These are phyloP conservation scores for Blastobotrys americana DNA, from an alignment of 805 yeast species.

Conservation along the genomic window DNA sequence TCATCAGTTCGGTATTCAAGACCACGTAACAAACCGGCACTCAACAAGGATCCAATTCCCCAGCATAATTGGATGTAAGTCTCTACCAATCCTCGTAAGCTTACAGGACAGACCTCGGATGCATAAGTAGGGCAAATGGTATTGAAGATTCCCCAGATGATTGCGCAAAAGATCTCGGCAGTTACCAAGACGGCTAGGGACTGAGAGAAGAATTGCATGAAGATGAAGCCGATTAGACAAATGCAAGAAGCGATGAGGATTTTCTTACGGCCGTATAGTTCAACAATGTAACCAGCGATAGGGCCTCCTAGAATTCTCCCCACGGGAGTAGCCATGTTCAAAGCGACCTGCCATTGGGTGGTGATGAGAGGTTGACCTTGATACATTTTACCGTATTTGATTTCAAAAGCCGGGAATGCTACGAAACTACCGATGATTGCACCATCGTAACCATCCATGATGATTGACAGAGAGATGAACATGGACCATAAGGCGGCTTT, in stretches of 20 bases:
- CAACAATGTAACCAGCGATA: conserved; percentile 39
- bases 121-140: conserved; percentile 46
- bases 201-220: conserved; percentile 40
- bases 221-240: conserved; percentile 38
- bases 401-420: conserved; percentile 39
- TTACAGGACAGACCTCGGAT: conserved; percentile 47
- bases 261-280: conserved; percentile 40
- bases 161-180: conserved; percentile 31
- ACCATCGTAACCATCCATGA: conserved; percentile 48
- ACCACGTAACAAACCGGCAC: conserved; percentile 44
- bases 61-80: conserved; percentile 46
- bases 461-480: conserved; percentile 23
- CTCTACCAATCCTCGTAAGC: conserved; percentile 43
- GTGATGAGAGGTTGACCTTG: too few species aligned
- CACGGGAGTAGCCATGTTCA: conserved; percentile 5
- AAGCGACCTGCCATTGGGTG: not conserved
- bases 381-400: conserved; percentile 31
- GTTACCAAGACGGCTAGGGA: conserved; percentile 31
- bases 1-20: conserved; percentile 22
- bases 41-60: conserved; percentile 50
- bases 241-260: conserved; percentile 31
- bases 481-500: too few species aligned
- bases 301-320: conserved; percentile 41
- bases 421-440: conserved; percentile 36
- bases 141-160: conserved; percentile 49